A percentile compares a stretch with the other conserved stretches of the same genome.
Conservation (phyloP, 148 eudicot genomes). For the Limonium bicolor region DNA sequence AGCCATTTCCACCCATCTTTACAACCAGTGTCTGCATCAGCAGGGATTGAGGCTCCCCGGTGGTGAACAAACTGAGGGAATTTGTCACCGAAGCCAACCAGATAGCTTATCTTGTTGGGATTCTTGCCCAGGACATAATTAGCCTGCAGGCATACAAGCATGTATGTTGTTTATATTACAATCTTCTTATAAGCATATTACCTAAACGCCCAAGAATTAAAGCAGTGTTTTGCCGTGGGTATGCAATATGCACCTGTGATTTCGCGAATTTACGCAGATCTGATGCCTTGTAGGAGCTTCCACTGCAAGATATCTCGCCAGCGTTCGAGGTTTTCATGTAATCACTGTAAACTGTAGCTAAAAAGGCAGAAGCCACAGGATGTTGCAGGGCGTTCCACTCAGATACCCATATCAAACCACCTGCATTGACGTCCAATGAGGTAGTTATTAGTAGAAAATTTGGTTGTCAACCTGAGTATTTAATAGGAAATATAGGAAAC, state of each 20-base stretch:
- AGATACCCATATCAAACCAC: slow-evolving; percentile 82
- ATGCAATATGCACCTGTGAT: slow-evolving; percentile 48
- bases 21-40: slow-evolving; percentile 37
- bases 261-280: slow-evolving; percentile 69
- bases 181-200: not conserved
- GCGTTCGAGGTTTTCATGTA: slow-evolving; percentile 75
- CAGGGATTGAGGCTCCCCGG: slow-evolving; percentile 88
- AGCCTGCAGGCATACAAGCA: too few relatives aligned
- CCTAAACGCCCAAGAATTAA: not conserved
- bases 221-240: not conserved
- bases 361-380: slow-evolving; percentile 77
- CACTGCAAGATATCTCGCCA: slow-evolving; percentile 38
- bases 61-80: slow-evolving; percentile 78
- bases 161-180: not conserved
- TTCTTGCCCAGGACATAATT: slow-evolving; percentile 78
- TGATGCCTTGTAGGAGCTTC: slow-evolving; percentile 32
- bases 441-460: too few relatives aligned
- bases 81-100: slow-evolving; percentile 79
- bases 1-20: slow-evolving; percentile 59
- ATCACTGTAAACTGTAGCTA: slow-evolving; percentile 77
- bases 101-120: slow-evolving; percentile 67
- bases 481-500: too few relatives aligned
- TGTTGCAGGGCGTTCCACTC: slow-evolving; percentile 87
- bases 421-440: slow-evolving; percentile 17
- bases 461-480: too few relatives aligned